A percentile compares a stretch with the other conserved stretches of the same genome.
These are phyloP conservation scores for Neurospora sp. DNA, from an alignment of 495 filamentous ascomycete genomes.

Conservation along the genomic window DNA sequence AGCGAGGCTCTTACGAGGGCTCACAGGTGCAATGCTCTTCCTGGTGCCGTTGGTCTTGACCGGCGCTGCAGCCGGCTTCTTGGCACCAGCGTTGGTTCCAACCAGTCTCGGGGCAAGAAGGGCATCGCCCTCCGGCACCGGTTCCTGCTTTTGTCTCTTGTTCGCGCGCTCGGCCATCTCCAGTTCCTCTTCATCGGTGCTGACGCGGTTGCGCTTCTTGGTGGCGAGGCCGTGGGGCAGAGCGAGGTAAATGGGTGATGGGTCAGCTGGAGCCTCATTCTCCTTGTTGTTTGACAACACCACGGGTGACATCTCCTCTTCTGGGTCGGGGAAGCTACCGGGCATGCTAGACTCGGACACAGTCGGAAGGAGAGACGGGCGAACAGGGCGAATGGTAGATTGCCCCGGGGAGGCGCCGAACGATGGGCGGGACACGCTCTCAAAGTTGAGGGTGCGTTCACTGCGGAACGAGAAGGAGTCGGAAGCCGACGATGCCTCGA, in stretches of 20 bases:
- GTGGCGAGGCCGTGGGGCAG: conserved; percentile 61
- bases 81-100: neutral
- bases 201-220: conserved; percentile 58
- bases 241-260: conserved; percentile 7
- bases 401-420: conserved; percentile 42
- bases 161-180: conserved; percentile 31
- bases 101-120: conserved; percentile 31
- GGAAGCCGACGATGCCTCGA: conserved; percentile 27
- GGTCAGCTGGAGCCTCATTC: conserved; percentile 26
- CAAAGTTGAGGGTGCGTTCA: conserved; percentile 46
- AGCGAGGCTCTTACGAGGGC: conserved; percentile 6
- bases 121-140: conserved; percentile 35
- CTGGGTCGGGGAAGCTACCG: conserved; percentile 33
- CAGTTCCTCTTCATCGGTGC: conserved; percentile 37
- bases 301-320: neutral
- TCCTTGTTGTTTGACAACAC: conserved; percentile 31
- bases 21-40: conserved; percentile 10
- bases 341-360: conserved; percentile 28
- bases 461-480: conserved; percentile 51
- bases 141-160: conserved; percentile 39
- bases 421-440: conserved; percentile 22
- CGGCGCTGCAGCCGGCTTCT: neutral
- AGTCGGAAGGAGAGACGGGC: conserved; percentile 36
- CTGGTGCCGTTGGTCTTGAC: conserved; percentile 12
- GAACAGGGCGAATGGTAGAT: conserved; percentile 46